Evolutionary conservation across 176 grass and related monocot genomes (phyloP), one percentile per base, ranked within the genome.

Genomic region (Avena atlantica): DNA sequence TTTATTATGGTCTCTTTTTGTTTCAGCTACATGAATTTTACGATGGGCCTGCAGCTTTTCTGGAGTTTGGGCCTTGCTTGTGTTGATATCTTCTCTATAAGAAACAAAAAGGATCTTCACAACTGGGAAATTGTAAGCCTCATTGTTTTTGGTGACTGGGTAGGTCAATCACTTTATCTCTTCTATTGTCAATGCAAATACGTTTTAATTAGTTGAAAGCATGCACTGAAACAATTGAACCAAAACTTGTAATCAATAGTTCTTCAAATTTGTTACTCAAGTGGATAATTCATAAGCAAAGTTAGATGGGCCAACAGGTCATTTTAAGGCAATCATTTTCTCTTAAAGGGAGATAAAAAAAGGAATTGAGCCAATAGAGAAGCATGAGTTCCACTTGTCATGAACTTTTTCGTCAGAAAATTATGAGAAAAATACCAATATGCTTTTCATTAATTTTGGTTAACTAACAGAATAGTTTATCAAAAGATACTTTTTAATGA

Each of bases 51-150:
- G 67, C 67, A 70, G 67, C 4, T 37, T 11, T 2, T 42, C 16
- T 70, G 67, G 67, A 70, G 67, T 70, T 19, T 70, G 67, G 16
- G 16, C 34, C 8, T 42, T 70, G 67, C 67, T 70, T 70, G 67
- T 70, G 17, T 40, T 36, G 67, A 70, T 23, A 48, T 73, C 70
- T 73, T 23, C 42, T 20, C 36, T 48, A 2, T 73, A 12, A 73
- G 40, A 42, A 73, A 47, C 13, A 73, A n/a, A 48, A 73, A 48
- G 17, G 70, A 47, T 73, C 70, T 73, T 73, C 70, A 73, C 20
- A 21, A 12, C 19, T 11, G 0, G 11, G 4, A 10, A 12, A 21
- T 13, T 73, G 20, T 23, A 47, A 21, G 20, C 2, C 0, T 23
- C 42, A 23, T 73, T 45, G 70, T 23, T 47, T 0, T 48, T 3